A percentile compares a stretch with the other conserved stretches of the same genome.
These are phyloP conservation scores for Noccaea bulbosa DNA, from an alignment of 345 rosid genomes.

Conservation along the genomic window DNA sequence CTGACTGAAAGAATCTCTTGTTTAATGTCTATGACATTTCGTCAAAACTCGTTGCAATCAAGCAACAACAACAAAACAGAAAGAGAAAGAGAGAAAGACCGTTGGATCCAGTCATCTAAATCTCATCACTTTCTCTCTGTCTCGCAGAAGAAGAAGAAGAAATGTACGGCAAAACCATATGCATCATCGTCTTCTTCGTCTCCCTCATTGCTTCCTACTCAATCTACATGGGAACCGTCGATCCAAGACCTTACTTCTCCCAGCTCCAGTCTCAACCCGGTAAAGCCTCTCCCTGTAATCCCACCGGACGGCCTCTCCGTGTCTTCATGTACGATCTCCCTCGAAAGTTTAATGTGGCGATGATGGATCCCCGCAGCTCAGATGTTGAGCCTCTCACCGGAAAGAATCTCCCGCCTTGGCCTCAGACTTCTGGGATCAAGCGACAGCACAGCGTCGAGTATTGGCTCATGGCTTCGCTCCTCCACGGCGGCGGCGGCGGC, in stretches of 20 bases:
- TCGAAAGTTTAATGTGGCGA: slow-evolving; percentile 71
- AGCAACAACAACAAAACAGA: slow-evolving; percentile 2
- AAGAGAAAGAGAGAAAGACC: slow-evolving; percentile 25
- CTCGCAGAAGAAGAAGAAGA: slow-evolving; percentile 17
- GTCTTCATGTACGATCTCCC: slow-evolving; percentile 98
- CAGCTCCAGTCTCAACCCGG: slow-evolving; percentile 45
- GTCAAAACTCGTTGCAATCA: slow-evolving; percentile 13
- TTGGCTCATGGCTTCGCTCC: slow-evolving; percentile 92
- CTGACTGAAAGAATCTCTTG: neutral
- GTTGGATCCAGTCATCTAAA: slow-evolving; percentile 30
- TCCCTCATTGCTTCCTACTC: slow-evolving; percentile 47
- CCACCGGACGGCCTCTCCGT: slow-evolving; percentile 50
- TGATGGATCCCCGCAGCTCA: slow-evolving; percentile 58
- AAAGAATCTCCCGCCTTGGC: slow-evolving; percentile 74
- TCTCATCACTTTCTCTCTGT: slow-evolving; percentile 17
- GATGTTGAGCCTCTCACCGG: slow-evolving; percentile 60
- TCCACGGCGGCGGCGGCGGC: slow-evolving; percentile 44
- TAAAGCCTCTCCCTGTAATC: slow-evolving; percentile 27
- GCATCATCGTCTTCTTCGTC: slow-evolving; percentile 44
- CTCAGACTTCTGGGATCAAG: slow-evolving; percentile 59
- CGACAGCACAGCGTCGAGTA: slow-evolving; percentile 94
- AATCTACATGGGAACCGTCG: slow-evolving; percentile 45
- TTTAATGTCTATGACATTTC: neutral
- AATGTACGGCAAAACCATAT: slow-evolving; percentile 47
- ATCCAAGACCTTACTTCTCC: slow-evolving; percentile 60